Conservation (phyloP, 1,139 yeast genomes). For the Geotrichum candidum region DNA sequence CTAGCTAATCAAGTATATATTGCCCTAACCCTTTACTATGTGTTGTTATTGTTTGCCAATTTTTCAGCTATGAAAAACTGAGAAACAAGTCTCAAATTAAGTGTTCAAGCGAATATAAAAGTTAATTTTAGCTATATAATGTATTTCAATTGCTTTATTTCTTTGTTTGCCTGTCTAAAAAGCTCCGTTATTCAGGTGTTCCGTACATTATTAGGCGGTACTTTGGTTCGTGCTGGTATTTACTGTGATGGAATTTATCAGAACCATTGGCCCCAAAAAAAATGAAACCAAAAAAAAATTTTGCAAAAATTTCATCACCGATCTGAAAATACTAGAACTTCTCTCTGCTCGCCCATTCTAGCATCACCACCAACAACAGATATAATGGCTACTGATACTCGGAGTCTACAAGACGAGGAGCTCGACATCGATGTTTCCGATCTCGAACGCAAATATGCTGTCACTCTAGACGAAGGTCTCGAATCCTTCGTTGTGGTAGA, state of each 20-base stretch:
- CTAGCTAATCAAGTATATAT: not conserved
- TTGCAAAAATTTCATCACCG: conserved; percentile 11
- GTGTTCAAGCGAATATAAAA: not conserved
- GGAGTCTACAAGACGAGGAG: conserved; percentile 14
- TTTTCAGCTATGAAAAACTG: not conserved
- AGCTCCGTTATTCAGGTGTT: not conserved
- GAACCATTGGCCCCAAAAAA: not conserved
- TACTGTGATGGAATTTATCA: not conserved
- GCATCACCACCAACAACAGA: not conserved
- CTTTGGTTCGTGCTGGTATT: not conserved
- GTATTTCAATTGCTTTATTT: not conserved
- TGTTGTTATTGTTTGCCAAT: not conserved
- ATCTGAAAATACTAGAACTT: conserved; percentile 7
- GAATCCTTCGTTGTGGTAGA: conserved; percentile 84
- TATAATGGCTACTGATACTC: conserved; percentile 13
- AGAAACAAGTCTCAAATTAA: not conserved
- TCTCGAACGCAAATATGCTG: conserved; percentile 69
- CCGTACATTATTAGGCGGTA: not conserved
- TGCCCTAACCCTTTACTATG: not conserved
- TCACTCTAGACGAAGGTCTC: conserved; percentile 54
- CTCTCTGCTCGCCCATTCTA: not conserved
- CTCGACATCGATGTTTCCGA: conserved; percentile 69
- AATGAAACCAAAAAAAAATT: conserved; percentile 2
- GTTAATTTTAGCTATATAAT: not conserved
- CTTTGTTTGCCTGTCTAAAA: not conserved